Percentiles rank a stretch among this genome's conserved stretches.
phyloP scores from a whole-genome alignment of 1,284 basidiomycete genomes.

The Hymenochaete sp. region DNA sequence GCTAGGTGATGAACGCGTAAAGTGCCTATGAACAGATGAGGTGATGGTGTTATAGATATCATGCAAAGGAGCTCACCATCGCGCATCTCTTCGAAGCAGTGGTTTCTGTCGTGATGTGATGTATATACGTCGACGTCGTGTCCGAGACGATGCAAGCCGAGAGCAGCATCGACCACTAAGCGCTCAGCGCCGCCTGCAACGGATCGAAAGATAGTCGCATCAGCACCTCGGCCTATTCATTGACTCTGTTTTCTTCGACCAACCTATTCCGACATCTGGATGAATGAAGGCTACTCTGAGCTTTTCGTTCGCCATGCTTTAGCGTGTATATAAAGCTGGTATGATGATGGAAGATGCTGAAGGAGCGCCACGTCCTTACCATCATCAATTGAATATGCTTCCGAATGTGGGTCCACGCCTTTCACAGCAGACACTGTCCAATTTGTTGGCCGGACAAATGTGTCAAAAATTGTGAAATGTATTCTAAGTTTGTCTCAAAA shows the following conservation, averaged over 20 bases:
- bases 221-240: too few species aligned
- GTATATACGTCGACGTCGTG: conserved; percentile 92
- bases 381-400: too few species aligned
- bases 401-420: too few species aligned
- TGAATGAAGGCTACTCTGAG: conserved; percentile 76
- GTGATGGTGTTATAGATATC: not conserved
- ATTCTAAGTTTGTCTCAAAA: too few species aligned
- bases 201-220: too few species aligned
- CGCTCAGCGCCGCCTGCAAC: conserved; percentile 84
- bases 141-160: conserved; percentile 77
- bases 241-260: too few species aligned
- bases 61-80: conserved; percentile 49
- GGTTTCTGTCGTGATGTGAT: conserved; percentile 78
- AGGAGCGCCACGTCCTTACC: too few species aligned
- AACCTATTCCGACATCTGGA: conserved; percentile 92
- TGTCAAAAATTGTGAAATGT: too few species aligned
- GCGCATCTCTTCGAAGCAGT: conserved; percentile 86
- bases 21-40: conserved; percentile 47
- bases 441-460: too few species aligned
- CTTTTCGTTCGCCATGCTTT: conserved; percentile 8
- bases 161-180: conserved; percentile 91
- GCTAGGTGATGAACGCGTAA: conserved; percentile 73
- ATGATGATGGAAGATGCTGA: too few species aligned
- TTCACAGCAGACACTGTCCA: too few species aligned
- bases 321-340: too few species aligned